phyloP scores from a whole-genome alignment of 495 filamentous ascomycete genomes.

The Xylaria sp. region DNA sequence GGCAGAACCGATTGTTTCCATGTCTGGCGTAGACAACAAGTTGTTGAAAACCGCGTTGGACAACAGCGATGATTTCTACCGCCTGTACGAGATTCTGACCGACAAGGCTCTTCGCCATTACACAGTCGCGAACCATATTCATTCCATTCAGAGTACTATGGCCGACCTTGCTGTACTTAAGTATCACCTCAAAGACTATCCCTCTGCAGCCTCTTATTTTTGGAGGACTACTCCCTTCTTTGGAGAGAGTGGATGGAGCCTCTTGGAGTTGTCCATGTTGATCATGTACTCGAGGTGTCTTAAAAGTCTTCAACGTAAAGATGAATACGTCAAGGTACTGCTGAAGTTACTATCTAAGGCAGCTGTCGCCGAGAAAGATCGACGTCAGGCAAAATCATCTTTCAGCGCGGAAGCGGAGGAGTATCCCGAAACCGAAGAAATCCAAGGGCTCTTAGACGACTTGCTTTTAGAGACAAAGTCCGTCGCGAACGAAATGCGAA shows the following conservation, averaged over 20 bases:
- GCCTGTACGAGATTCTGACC: constrained; percentile 73
- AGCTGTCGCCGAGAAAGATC: constrained; percentile 61
- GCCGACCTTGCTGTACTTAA: constrained; percentile 87
- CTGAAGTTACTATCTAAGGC: constrained; percentile 79
- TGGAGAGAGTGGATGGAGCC: constrained; percentile 77
- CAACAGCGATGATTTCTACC: constrained; percentile 59
- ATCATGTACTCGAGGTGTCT: constrained; percentile 86
- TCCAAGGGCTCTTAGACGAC: constrained; percentile 67
- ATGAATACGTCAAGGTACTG: constrained; percentile 80
- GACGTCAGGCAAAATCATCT: constrained; percentile 47
- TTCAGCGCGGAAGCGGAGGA: constrained; percentile 40
- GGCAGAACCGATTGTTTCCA: constrained; percentile 30
- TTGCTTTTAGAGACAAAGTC: constrained; percentile 67
- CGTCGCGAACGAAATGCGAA: constrained; percentile 68
- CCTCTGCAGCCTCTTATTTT: constrained; percentile 78
- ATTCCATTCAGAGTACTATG: constrained; percentile 77
- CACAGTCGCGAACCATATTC: constrained; percentile 73
- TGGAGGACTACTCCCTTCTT: constrained; percentile 83
- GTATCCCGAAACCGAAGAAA: constrained; percentile 63
- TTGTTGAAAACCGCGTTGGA: constrained; percentile 58
- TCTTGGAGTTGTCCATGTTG: constrained; percentile 81
- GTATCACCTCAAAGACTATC: constrained; percentile 76
- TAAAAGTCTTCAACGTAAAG: constrained; percentile 72
- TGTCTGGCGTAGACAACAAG: constrained; percentile 58
- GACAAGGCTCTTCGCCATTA: constrained; percentile 77